These are phyloP conservation scores for Macrophomina phaseolina DNA, from an alignment of 2,329 filamentous ascomycete genomes.

Conservation along the genomic window DNA sequence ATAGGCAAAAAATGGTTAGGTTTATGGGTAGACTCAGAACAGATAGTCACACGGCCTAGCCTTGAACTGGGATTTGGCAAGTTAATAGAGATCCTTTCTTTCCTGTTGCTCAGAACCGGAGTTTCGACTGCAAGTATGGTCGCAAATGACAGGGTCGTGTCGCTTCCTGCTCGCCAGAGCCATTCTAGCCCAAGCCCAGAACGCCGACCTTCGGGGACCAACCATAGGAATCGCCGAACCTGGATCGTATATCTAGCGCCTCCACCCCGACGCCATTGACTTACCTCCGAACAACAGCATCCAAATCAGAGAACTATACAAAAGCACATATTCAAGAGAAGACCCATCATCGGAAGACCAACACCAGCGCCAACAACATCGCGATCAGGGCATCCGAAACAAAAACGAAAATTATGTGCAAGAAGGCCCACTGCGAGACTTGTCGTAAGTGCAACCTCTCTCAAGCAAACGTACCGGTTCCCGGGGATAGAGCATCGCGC, in stretches of 20 bases:
- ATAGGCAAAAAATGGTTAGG: neutral
- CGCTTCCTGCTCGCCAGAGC: neutral
- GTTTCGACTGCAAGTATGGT: neutral
- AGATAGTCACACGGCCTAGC: neutral
- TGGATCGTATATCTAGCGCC: slow-evolving; percentile 22
- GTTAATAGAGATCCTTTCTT: neutral
- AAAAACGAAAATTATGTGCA: slow-evolving; percentile 62
- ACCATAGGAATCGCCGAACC: slow-evolving; percentile 5
- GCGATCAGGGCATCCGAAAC: slow-evolving; percentile 28
- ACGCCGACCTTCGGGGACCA: slow-evolving; percentile 20
- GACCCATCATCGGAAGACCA: neutral
- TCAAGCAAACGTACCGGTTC: neutral
- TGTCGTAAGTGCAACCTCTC: slow-evolving; percentile 60
- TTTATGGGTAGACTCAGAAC: neutral
- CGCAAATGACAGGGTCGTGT: neutral
- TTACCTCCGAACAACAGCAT: slow-evolving; percentile 4
- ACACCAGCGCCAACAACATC: neutral
- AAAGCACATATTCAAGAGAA: slow-evolving; percentile 22
- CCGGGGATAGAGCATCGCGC: neutral
- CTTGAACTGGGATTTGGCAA: neutral
- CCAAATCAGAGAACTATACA: neutral
- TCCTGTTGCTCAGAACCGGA: neutral
- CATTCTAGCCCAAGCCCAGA: slow-evolving; percentile 1
- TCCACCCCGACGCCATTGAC: neutral
- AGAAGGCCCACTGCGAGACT: slow-evolving; percentile 64